A percentile compares a stretch with the other conserved stretches of the same genome.
phyloP scores from a whole-genome alignment of 2,329 filamentous ascomycete species.

The Pyrenophora seminiperda region DNA sequence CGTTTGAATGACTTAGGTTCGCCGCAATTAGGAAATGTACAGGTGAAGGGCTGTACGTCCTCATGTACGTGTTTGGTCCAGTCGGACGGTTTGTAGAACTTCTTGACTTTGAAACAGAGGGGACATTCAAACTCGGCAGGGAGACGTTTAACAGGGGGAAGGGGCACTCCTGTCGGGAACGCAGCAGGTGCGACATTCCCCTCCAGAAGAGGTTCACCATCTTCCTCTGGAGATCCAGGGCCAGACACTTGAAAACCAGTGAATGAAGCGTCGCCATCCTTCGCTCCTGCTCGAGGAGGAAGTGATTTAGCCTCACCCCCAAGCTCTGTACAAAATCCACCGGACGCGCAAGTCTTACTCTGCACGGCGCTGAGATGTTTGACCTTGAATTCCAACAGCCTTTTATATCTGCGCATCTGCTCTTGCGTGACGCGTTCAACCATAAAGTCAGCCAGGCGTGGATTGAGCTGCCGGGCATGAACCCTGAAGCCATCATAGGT shows the following conservation, averaged over 20 bases:
- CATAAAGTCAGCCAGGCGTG: constrained; percentile 69
- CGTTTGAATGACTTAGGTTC: constrained; percentile 93
- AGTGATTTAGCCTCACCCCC: constrained; percentile 70
- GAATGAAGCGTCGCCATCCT: constrained; percentile 63
- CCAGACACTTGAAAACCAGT: constrained; percentile 61
- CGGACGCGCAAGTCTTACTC: constrained; percentile 64
- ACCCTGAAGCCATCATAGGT: constrained; percentile 76
- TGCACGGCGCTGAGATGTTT: constrained; percentile 69
- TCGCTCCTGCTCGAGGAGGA: constrained; percentile 63
- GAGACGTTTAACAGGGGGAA: constrained; percentile 75
- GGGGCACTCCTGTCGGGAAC: constrained; percentile 80
- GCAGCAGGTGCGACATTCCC: constrained; percentile 71
- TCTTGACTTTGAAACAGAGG: constrained; percentile 83
- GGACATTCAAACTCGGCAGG: constrained; percentile 91
- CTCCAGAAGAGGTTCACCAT: constrained; percentile 69
- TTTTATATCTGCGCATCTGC: constrained; percentile 78
- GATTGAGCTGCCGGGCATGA: constrained; percentile 75
- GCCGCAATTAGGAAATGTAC: constrained; percentile 81
- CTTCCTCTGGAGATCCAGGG: constrained; percentile 65
- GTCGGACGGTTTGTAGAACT: constrained; percentile 87
- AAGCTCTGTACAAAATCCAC: constrained; percentile 66
- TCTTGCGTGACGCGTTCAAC: constrained; percentile 83
- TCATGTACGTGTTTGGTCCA: constrained; percentile 98
- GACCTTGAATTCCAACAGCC: constrained; percentile 70
- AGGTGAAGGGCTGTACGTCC: constrained; percentile 90